These are phyloP conservation scores for Mortierella sp. DNA, from an alignment of 371 early-diverging fungal genomes.

Conservation along the genomic window DNA sequence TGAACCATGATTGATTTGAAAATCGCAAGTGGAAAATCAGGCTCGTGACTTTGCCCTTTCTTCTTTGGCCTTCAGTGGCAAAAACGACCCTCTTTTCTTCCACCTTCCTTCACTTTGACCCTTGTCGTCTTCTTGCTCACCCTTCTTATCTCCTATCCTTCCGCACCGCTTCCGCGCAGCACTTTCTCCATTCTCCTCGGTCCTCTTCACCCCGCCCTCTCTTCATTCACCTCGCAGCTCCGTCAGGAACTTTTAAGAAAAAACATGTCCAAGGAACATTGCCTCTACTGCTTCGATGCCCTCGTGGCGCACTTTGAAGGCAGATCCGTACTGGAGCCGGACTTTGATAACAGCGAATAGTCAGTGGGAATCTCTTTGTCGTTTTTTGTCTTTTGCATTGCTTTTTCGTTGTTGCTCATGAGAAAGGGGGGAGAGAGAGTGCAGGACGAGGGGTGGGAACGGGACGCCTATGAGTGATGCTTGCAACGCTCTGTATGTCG, in stretches of 20 bases:
- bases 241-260: neutral
- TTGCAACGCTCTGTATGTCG: too few species aligned
- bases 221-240: neutral
- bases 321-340: slow-evolving; percentile 14
- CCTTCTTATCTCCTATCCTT: neutral
- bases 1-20: too few species aligned
- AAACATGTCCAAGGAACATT: slow-evolving; percentile 50
- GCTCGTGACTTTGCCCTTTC: neutral
- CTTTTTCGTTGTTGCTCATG: too few species aligned
- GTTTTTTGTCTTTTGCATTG: slow-evolving; percentile 1
- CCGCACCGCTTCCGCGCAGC: neutral
- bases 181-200: neutral
- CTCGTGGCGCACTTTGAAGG: slow-evolving; percentile 35
- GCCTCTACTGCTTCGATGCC: slow-evolving; percentile 43
- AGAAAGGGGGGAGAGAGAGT: too few species aligned
- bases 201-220: neutral
- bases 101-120: neutral
- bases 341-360: slow-evolving; percentile 32
- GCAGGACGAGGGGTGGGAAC: too few species aligned
- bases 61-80: neutral
- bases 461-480: too few species aligned
- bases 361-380: slow-evolving; percentile 2
- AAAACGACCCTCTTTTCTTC: too few species aligned
- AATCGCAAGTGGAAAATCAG: too few species aligned
- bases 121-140: neutral